Conservation (phyloP, 108 stramenopile genomes). For the Fragilaria crotonensis region DNA sequence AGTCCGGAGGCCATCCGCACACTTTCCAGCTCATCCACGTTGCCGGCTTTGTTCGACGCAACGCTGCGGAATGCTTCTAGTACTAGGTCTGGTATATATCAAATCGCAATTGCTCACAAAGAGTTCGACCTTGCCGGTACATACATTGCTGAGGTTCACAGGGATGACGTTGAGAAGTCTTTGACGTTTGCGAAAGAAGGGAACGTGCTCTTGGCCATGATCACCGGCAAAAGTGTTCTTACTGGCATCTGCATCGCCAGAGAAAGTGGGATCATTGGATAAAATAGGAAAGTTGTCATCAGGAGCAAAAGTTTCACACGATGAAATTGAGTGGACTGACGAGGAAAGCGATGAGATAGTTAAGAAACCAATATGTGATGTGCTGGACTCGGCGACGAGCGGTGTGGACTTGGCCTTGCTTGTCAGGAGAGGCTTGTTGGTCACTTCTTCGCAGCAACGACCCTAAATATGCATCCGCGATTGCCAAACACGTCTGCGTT, state of each 20-base stretch:
- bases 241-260: slow-evolving; percentile 93
- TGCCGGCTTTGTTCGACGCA: slow-evolving; percentile 40
- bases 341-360: slow-evolving; percentile 2
- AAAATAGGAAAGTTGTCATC: background rate
- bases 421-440: slow-evolving; percentile 7
- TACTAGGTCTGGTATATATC: slow-evolving; percentile 49
- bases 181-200: slow-evolving; percentile 65
- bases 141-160: slow-evolving; percentile 51
- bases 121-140: slow-evolving; percentile 32
- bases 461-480: background rate
- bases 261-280: slow-evolving; percentile 61
- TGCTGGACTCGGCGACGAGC: background rate
- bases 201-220: slow-evolving; percentile 77
- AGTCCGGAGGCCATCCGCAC: slow-evolving; percentile 42
- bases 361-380: slow-evolving; percentile 3
- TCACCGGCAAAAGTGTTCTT: slow-evolving; percentile 93
- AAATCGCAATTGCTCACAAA: slow-evolving; percentile 42
- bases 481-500: slow-evolving; percentile 35
- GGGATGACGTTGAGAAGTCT: slow-evolving; percentile 51
- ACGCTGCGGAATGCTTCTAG: slow-evolving; percentile 25
- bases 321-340: background rate
- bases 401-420: background rate
- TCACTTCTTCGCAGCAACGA: background rate
- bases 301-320: background rate
- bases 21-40: slow-evolving; percentile 26